phyloP scores from a whole-genome alignment of 352 stramenopile genomes.

The Phytophthora hybrid region DNA sequence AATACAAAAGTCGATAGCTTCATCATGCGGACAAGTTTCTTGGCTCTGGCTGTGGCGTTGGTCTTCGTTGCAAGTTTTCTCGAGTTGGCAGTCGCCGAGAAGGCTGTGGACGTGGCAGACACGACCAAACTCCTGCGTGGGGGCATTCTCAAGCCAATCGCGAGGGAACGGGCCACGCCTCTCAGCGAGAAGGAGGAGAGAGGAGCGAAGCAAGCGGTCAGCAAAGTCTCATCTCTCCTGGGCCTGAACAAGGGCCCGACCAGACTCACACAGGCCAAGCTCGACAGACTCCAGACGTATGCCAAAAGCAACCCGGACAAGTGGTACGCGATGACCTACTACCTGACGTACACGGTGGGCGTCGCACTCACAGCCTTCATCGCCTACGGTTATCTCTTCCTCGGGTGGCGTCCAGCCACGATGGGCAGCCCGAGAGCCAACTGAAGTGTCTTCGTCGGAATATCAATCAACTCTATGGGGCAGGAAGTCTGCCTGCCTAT shows the following conservation, averaged over 20 bases:
- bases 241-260: conserved; percentile 10
- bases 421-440: conserved; percentile 15
- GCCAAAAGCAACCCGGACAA: conserved; percentile 20
- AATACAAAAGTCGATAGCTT: neutral
- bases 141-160: conserved; percentile 10
- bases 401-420: conserved; percentile 19
- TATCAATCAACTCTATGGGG: no score
- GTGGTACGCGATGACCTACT: conserved; percentile 25
- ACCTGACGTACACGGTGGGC: conserved; percentile 8
- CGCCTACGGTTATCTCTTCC: conserved; percentile 7
- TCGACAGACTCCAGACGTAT: conserved; percentile 15
- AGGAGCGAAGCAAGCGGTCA: conserved; percentile 16
- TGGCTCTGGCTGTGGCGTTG: conserved; percentile 7
- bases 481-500: neutral
- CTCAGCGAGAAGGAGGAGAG: conserved; percentile 9
- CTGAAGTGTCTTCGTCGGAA: no score
- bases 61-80: neutral
- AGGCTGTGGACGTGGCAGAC: neutral
- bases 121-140: neutral
- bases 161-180: neutral
- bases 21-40: conserved; percentile 11
- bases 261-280: conserved; percentile 18
- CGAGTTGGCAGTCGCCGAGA: conserved; percentile 7
- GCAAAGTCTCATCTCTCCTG: conserved; percentile 18
- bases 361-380: conserved; percentile 7